phyloP scores from a whole-genome alignment of 495 filamentous ascomycete species.

The Astrocystis sublimbata region DNA sequence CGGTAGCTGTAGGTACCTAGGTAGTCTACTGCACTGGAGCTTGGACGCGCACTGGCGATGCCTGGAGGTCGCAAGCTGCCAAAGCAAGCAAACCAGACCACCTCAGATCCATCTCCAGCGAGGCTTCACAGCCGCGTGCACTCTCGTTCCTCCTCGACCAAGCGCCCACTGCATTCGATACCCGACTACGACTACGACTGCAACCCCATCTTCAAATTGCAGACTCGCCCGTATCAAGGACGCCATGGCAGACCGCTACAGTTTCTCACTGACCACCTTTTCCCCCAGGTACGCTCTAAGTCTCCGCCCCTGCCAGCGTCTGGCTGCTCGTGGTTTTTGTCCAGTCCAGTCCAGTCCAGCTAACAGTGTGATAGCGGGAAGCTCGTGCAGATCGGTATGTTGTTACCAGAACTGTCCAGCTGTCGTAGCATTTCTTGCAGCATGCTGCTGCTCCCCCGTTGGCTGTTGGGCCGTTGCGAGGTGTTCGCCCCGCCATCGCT shows the following conservation, averaged over 20 bases:
- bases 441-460: conserved; percentile 4
- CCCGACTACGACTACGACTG: conserved; percentile 12
- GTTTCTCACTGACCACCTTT: conserved; percentile 99
- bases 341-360: conserved; percentile 35
- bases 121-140: conserved; percentile 18
- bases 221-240: not conserved
- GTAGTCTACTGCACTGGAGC: conserved; percentile 5
- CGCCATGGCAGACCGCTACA: conserved; percentile 96
- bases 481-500: not conserved
- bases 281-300: conserved; percentile 81
- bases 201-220: conserved; percentile 1
- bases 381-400: conserved; percentile 79
- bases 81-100: conserved; percentile 12
- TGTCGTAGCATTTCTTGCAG: not conserved
- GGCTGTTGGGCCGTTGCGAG: too few relatives aligned
- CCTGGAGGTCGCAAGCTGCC: conserved; percentile 15
- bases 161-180: conserved; percentile 8
- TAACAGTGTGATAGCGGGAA: conserved; percentile 74
- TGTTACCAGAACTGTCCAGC: conserved; percentile 1
- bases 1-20: not conserved
- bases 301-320: conserved; percentile 21
- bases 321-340: conserved; percentile 10
- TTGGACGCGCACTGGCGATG: conserved; percentile 25
- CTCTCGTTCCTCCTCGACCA: conserved; percentile 2
- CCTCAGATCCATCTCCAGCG: conserved; percentile 2